Conservation (phyloP, 331 rosid species). For the Erythrophleum ivorense region DNA sequence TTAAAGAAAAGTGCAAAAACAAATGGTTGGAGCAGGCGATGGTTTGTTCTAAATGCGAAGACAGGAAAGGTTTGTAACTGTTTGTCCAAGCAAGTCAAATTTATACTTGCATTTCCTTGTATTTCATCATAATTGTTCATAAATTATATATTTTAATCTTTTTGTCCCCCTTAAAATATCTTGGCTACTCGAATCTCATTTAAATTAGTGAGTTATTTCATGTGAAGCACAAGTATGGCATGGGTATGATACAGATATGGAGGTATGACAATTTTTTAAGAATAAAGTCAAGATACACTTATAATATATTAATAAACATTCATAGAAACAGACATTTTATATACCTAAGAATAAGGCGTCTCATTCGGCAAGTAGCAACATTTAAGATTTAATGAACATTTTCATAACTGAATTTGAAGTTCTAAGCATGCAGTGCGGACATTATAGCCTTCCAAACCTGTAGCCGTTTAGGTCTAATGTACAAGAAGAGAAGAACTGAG, state of each 20-base stretch:
- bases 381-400: neutral
- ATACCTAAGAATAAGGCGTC: neutral
- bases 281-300: neutral
- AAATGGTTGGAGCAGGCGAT: conserved; percentile 91
- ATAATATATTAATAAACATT: too few species aligned
- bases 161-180: neutral
- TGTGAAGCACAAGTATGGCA: neutral
- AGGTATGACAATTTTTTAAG: neutral
- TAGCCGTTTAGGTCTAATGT: neutral
- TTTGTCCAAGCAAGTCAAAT: conserved; percentile 9
- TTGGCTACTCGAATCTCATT: neutral
- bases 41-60: conserved; percentile 97
- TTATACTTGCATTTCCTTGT: neutral
- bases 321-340: neutral
- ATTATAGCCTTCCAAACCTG: neutral
- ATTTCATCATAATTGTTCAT: neutral
- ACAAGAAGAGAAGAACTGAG: neutral
- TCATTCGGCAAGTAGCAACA: neutral
- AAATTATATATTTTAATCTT: neutral
- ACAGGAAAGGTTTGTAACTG: conserved; percentile 81
- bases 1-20: conserved; percentile 91
- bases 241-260: neutral
- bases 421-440: neutral
- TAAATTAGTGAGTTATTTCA: neutral
- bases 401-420: neutral